Conservation (phyloP, 192 early-diverging fungal species). For the Podila minutissima region DNA sequence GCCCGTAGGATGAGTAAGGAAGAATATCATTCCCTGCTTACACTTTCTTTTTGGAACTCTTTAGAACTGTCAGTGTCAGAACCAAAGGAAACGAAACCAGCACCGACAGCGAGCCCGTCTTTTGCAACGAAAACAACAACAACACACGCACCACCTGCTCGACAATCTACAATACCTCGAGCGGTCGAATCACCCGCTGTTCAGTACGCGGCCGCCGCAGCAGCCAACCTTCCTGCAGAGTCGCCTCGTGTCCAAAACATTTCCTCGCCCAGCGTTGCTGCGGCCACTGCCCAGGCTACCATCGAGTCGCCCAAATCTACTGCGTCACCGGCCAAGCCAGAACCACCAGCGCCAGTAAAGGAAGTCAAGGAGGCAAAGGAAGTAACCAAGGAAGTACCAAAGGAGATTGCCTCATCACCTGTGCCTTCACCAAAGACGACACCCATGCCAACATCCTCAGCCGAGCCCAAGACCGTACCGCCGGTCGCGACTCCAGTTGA, state of each 20-base stretch:
- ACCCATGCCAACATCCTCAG: background rate
- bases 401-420: background rate
- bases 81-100: slow-evolving; percentile 44
- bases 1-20: too few species aligned
- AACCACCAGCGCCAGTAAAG: background rate
- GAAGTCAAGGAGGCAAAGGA: slow-evolving; percentile 2
- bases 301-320: slow-evolving; percentile 1
- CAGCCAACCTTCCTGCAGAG: slow-evolving; percentile 45
- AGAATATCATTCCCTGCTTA: background rate
- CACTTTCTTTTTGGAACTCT: background rate
- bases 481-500: too few species aligned
- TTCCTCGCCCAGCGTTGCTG: slow-evolving; percentile 31
- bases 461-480: too few species aligned
- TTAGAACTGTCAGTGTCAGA: slow-evolving; percentile 33
- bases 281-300: slow-evolving; percentile 9
- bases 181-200: slow-evolving; percentile 21
- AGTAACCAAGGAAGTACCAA: background rate
- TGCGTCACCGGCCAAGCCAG: background rate
- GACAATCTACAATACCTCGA: slow-evolving; percentile 12
- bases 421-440: slow-evolving; percentile 2
- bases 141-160: slow-evolving; percentile 11
- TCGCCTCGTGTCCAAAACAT: slow-evolving; percentile 27
- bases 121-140: slow-evolving; percentile 12
- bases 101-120: slow-evolving; percentile 12
- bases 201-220: slow-evolving; percentile 31